These are phyloP conservation scores for Microcyclosporella mali DNA, from an alignment of 2,329 filamentous ascomycete genomes.

Conservation along the genomic window DNA sequence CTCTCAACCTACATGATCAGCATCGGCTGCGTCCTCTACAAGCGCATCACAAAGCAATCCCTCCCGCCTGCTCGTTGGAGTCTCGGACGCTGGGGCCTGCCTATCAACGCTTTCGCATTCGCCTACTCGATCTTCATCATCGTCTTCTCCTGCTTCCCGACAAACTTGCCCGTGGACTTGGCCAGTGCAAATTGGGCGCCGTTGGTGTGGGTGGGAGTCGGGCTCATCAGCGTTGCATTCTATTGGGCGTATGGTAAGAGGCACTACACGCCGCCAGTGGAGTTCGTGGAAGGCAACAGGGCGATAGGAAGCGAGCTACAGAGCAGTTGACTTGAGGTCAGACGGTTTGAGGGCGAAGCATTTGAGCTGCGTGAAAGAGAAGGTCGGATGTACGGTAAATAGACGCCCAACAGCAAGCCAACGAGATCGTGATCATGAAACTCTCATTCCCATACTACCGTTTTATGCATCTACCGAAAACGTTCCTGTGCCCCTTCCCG, in stretches of 20 bases:
- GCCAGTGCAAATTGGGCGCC: constrained; percentile 28
- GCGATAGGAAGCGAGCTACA: constrained; percentile 21
- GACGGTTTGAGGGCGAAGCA: no score
- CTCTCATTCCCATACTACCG: no score
- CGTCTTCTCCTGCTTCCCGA: constrained; percentile 28
- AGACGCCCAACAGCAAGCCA: no score
- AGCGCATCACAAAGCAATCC: constrained; percentile 19
- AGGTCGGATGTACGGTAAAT: no score
- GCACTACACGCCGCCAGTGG: constrained; percentile 26
- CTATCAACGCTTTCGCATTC: constrained; percentile 27
- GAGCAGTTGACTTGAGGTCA: constrained; percentile 13
- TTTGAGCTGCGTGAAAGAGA: no score
- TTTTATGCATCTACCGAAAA: no score
- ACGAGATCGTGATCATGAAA: no score
- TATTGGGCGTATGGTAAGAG: constrained; percentile 26
- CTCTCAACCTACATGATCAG: constrained; percentile 34
- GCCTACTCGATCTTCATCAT: constrained; percentile 27
- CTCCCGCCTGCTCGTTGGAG: constrained; percentile 25
- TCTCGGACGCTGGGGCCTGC: constrained; percentile 22
- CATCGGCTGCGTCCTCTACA: constrained; percentile 30
- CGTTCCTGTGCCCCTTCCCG: no score
- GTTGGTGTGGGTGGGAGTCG: constrained; percentile 26
- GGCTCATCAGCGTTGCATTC: constrained; percentile 21
- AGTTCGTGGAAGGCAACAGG: constrained; percentile 26
- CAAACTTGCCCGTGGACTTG: constrained; percentile 22